Conservation (phyloP, 176 grass and related monocot species). For the Oryza officinalis region DNA sequence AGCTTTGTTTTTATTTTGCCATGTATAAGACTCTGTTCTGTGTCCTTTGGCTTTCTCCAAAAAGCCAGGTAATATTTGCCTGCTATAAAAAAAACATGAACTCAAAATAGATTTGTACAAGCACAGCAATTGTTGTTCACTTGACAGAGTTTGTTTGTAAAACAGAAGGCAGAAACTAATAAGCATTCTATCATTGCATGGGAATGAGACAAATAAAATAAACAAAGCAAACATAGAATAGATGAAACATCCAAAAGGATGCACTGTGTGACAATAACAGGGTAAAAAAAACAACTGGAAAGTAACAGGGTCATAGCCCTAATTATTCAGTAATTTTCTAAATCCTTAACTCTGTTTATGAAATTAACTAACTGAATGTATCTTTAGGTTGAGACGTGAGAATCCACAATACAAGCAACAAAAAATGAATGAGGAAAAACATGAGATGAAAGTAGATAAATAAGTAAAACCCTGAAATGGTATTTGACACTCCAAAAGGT, state of each 20-base stretch:
- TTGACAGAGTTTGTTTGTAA: neutral
- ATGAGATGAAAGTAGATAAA: neutral
- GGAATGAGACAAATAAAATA: neutral
- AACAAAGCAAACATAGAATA: neutral
- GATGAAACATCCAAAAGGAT: neutral
- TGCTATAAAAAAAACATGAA: slow-evolving; percentile 1
- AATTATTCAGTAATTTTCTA: neutral
- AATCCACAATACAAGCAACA: neutral
- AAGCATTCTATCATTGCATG: neutral
- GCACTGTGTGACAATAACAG: neutral
- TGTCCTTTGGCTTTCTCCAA: too few species aligned
- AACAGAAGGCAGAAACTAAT: neutral
- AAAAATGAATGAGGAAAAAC: neutral
- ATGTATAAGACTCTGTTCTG: too few species aligned
- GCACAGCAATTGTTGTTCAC: neutral
- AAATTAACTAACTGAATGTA: neutral
- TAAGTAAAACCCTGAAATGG: neutral
- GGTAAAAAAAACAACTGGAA: neutral
- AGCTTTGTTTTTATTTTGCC: too few species aligned
- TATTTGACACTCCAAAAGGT: neutral
- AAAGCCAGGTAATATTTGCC: too few species aligned
- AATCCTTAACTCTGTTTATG: neutral
- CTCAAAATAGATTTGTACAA: slow-evolving; percentile 1
- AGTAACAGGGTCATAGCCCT: neutral
- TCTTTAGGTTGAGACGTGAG: slow-evolving; percentile 6